Evolutionary conservation across 805 yeast genomes (phyloP).

Genomic region (Scheffersomyces ergatensis): DNA sequence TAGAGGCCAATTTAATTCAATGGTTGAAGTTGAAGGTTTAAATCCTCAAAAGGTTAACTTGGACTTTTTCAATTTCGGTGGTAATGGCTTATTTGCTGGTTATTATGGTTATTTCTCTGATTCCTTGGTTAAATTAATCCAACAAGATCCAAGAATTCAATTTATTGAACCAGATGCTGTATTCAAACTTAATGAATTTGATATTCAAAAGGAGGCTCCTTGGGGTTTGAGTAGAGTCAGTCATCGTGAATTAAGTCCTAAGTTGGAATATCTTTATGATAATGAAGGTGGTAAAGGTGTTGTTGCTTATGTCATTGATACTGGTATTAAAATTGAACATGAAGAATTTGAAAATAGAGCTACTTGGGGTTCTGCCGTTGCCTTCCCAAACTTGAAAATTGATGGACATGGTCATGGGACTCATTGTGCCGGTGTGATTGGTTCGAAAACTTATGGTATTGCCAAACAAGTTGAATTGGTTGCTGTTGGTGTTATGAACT

Average conservation of each 20-base stretch:
- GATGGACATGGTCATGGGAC: constrained; percentile 90
- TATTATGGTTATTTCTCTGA: constrained; percentile 72
- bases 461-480: constrained; percentile 55
- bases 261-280: constrained; percentile 32
- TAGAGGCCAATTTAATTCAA: constrained; percentile 25
- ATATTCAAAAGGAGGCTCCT: constrained; percentile 35
- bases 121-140: constrained; percentile 12
- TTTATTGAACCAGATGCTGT: constrained; percentile 44
- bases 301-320: constrained; percentile 76
- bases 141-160: constrained; percentile 12
- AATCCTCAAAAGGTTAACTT: constrained; percentile 19
- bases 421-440: constrained; percentile 88
- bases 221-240: constrained; percentile 42
- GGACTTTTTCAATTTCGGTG: constrained; percentile 58
- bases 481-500: constrained; percentile 41
- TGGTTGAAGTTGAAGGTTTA: constrained; percentile 3
- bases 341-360: constrained; percentile 68
- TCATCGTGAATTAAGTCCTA: constrained; percentile 25
- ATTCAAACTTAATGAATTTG: constrained; percentile 29
- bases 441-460: constrained; percentile 77
- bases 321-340: constrained; percentile 67
- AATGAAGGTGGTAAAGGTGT: constrained; percentile 47
- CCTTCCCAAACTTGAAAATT: constrained; percentile 31
- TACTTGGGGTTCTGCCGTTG: constrained; percentile 43
- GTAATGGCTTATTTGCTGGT: constrained; percentile 59